Percentiles rank a stretch among this genome's conserved stretches.
Evolutionary conservation across 2,329 filamentous ascomycete genomes (phyloP).

Genomic region (Rachicladosporium sp.): DNA sequence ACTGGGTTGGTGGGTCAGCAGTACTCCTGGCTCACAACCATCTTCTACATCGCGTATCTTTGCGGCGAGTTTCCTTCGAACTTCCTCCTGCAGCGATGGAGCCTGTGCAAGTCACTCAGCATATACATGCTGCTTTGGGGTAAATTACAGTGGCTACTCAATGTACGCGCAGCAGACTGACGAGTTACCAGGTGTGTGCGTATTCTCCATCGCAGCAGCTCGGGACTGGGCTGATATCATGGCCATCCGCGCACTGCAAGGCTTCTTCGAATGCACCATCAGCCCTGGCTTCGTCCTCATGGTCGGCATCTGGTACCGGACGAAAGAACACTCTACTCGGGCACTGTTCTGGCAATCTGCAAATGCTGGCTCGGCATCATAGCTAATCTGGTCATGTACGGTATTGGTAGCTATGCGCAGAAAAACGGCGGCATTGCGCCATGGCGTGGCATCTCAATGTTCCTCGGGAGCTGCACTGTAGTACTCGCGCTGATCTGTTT

Average conservation of each 20-base stretch:
- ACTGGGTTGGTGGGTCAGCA: conserved; percentile 24
- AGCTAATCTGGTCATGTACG: conserved; percentile 15
- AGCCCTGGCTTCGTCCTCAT: conserved; percentile 25
- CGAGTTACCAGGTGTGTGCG: conserved; percentile 10
- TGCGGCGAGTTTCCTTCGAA: conserved; percentile 26
- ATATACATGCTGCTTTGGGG: conserved; percentile 25
- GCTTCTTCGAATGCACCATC: conserved; percentile 28
- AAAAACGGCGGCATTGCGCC: conserved; percentile 15
- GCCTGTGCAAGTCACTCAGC: conserved; percentile 24
- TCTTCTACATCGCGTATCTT: conserved; percentile 33
- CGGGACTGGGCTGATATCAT: conserved; percentile 25
- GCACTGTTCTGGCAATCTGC: conserved; percentile 27
- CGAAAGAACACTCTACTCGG: conserved; percentile 23
- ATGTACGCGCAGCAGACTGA: too few relatives aligned
- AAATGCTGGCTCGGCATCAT: conserved; percentile 24
- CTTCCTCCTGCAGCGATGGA: conserved; percentile 23
- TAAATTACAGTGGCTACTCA: not conserved
- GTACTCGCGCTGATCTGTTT: conserved; percentile 18
- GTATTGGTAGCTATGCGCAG: conserved; percentile 15
- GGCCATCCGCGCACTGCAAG: conserved; percentile 24
- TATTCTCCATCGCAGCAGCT: conserved; percentile 19
- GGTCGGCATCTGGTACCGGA: conserved; percentile 24
- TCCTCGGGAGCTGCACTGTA: conserved; percentile 15
- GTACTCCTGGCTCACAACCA: conserved; percentile 30
- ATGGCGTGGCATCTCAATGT: conserved; percentile 19